Conservation (phyloP, 371 early-diverging fungal genomes). For the Rhizopus microsporus region DNA sequence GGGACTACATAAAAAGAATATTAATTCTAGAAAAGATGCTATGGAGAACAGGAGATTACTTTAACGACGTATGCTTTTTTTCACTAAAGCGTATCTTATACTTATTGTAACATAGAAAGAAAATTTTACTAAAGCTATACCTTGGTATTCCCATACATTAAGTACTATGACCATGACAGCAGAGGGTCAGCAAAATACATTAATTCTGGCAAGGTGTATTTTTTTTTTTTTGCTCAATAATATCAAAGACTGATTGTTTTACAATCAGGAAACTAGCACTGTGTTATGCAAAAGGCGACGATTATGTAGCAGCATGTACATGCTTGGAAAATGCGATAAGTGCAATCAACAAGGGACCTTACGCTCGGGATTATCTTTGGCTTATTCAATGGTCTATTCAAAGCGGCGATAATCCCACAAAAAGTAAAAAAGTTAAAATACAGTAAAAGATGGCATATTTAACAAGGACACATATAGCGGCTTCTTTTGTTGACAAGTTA, state of each 20-base stretch:
- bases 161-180: background rate
- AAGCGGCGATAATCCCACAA: background rate
- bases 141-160: conserved; percentile 7
- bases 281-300: background rate
- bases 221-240: background rate
- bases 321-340: conserved; percentile 1
- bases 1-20: background rate
- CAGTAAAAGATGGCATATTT: background rate
- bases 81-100: background rate
- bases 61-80: conserved; percentile 6
- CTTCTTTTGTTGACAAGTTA: background rate
- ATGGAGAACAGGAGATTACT: conserved; percentile 19
- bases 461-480: background rate
- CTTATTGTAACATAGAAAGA: background rate
- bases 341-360: background rate
- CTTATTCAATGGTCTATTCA: background rate
- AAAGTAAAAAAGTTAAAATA: background rate
- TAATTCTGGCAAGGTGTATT: background rate
- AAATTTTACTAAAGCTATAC: conserved; percentile 4
- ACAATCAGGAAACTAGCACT: conserved; percentile 7
- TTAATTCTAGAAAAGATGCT: conserved; percentile 5
- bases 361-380: background rate
- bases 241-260: background rate
- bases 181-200: background rate
- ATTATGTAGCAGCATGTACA: background rate